Evolutionary conservation across 805 yeast genomes (phyloP).

Genomic region (Kazachstania martiniae): DNA sequence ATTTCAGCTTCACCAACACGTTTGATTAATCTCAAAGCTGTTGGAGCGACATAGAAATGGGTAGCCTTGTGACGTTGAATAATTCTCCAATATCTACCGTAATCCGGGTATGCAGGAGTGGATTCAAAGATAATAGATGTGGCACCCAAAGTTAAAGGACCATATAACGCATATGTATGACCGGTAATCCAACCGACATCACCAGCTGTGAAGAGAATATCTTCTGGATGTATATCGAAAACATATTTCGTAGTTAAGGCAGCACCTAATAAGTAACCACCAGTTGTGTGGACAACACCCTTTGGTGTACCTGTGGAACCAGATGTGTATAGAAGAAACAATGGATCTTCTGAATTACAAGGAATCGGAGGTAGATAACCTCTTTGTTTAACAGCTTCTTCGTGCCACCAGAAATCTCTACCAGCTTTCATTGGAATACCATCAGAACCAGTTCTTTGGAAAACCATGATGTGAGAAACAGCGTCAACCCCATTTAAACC

Average conservation of each 20-base stretch:
- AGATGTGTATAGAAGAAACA: slow-evolving; percentile 90
- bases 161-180: slow-evolving; percentile 90
- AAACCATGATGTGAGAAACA: slow-evolving; percentile 77
- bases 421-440: slow-evolving; percentile 63
- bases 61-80: slow-evolving; percentile 83
- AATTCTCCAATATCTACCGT: slow-evolving; percentile 93
- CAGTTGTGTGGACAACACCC: slow-evolving; percentile 94
- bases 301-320: slow-evolving; percentile 98
- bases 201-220: slow-evolving; percentile 90
- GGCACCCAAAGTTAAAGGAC: slow-evolving; percentile 82
- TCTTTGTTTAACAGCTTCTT: slow-evolving; percentile 69
- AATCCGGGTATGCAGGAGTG: slow-evolving; percentile 94
- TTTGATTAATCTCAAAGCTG: slow-evolving; percentile 84
- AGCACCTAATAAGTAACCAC: slow-evolving; percentile 90
- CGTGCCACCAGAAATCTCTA: slow-evolving; percentile 95
- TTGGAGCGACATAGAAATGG: slow-evolving; percentile 97
- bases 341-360: slow-evolving; percentile 86
- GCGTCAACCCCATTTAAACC: slow-evolving; percentile 64
- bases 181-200: slow-evolving; percentile 99
- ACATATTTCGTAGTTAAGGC: slow-evolving; percentile 84
- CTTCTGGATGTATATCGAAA: slow-evolving; percentile 84
- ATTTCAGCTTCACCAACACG: slow-evolving; percentile 84
- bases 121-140: slow-evolving; percentile 93
- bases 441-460: slow-evolving; percentile 73
- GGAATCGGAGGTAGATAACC: slow-evolving; percentile 81